phyloP scores from a whole-genome alignment of 1,139 yeast species.

The Pichia sp. region DNA sequence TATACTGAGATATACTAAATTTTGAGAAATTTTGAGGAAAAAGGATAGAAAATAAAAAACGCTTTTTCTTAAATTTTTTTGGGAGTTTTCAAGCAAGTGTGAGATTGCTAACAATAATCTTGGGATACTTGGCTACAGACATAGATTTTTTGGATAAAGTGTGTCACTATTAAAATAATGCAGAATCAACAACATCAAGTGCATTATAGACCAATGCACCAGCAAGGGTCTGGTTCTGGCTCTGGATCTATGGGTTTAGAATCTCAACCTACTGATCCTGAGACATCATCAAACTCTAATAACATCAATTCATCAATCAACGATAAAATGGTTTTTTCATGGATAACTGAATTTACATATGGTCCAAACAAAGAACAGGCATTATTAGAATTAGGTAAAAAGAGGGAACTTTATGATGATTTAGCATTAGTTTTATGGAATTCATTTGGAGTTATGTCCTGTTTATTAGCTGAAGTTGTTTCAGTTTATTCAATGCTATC shows the following conservation, averaged over 20 bases:
- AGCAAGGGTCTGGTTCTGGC: not conserved
- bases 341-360: slow-evolving; percentile 84
- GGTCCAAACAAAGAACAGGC: slow-evolving; percentile 94
- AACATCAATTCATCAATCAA: slow-evolving; percentile 40
- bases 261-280: not conserved
- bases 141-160: no score
- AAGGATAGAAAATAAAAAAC: no score
- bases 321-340: slow-evolving; percentile 80
- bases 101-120: no score
- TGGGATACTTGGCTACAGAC: no score
- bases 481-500: slow-evolving; percentile 83
- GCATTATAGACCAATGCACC: not conserved
- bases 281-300: not conserved
- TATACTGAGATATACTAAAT: no score
- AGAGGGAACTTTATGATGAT: slow-evolving; percentile 91
- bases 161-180: no score
- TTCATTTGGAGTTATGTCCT: slow-evolving; percentile 94
- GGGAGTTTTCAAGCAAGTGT: no score
- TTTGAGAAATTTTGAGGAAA: no score
- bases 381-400: slow-evolving; percentile 81
- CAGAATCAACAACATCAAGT: not conserved
- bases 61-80: no score
- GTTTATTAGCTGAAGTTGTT: slow-evolving; percentile 80
- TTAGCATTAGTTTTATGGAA: slow-evolving; percentile 92
- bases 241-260: not conserved